Evolutionary conservation across 2,329 filamentous ascomycete species (phyloP).

Genomic region (Claviceps arundinis): DNA sequence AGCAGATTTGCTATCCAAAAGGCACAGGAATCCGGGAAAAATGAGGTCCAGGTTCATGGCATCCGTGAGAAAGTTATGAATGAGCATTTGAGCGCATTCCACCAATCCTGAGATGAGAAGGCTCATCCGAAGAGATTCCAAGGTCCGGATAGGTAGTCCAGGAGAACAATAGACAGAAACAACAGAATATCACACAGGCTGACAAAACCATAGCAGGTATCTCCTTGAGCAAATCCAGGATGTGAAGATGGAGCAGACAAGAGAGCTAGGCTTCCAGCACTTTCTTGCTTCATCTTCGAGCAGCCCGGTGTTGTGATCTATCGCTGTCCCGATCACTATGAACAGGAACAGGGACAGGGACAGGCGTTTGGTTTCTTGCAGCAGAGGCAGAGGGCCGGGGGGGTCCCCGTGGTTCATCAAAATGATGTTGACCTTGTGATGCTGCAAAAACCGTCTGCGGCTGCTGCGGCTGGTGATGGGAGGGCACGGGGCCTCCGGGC

Average conservation of each 20-base stretch:
- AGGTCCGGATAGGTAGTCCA: slow-evolving; percentile 13
- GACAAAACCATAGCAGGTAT: neutral
- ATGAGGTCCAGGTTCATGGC: slow-evolving; percentile 9
- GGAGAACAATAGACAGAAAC: slow-evolving; percentile 11
- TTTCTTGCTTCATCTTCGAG: slow-evolving; percentile 18
- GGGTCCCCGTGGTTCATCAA: slow-evolving; percentile 32
- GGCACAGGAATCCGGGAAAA: slow-evolving; percentile 12
- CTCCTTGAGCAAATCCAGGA: neutral
- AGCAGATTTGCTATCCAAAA: slow-evolving; percentile 18
- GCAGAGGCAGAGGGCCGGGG: slow-evolving; percentile 22
- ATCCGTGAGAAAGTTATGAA: slow-evolving; percentile 12
- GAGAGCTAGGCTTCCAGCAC: neutral
- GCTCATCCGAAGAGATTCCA: slow-evolving; percentile 11
- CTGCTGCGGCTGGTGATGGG: slow-evolving; percentile 15
- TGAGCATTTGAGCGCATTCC: slow-evolving; percentile 9
- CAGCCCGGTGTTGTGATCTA: slow-evolving; percentile 27
- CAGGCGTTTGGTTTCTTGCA: slow-evolving; percentile 25
- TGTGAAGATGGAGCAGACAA: slow-evolving; percentile 2
- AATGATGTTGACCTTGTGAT: slow-evolving; percentile 34
- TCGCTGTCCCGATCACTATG: slow-evolving; percentile 30
- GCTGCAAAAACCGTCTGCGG: slow-evolving; percentile 24
- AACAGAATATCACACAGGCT: slow-evolving; percentile 16
- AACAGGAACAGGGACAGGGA: slow-evolving; percentile 7
- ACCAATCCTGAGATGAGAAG: slow-evolving; percentile 13
- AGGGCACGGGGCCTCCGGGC: slow-evolving; percentile 31